phyloP scores from a whole-genome alignment of 192 early-diverging fungal genomes.

The Linnemannia hyalina region DNA sequence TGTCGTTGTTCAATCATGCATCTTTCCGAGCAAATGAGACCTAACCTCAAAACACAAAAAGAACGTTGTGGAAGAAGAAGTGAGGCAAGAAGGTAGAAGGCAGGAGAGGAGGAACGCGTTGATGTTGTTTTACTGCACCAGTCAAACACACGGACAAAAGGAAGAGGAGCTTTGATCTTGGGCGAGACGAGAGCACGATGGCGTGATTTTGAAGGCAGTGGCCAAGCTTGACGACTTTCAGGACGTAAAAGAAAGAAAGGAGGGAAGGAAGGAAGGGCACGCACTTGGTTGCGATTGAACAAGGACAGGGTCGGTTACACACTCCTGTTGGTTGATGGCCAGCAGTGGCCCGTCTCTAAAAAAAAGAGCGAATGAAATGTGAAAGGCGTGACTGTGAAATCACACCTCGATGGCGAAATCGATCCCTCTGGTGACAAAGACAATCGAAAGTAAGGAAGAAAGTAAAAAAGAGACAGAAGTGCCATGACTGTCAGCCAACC shows the following conservation, averaged over 20 bases:
- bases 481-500: background rate
- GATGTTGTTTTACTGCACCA: background rate
- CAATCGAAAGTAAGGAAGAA: background rate
- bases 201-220: conserved; percentile 4
- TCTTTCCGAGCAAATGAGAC: background rate
- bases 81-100: background rate
- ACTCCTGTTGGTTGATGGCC: too few relatives aligned
- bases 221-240: background rate
- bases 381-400: background rate
- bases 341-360: too few relatives aligned
- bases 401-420: conserved; percentile 5
- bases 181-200: conserved; percentile 4
- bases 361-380: background rate
- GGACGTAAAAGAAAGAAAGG: background rate
- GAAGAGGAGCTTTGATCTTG: background rate
- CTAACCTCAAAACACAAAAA: background rate
- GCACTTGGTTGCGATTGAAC: background rate
- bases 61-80: background rate
- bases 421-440: background rate
- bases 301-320: too few relatives aligned
- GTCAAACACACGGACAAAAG: background rate
- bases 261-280: background rate
- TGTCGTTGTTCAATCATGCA: background rate
- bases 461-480: background rate
- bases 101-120: background rate